Evolutionary conservation across 306 rosid species (phyloP), one percentile per base, ranked within the genome.

Genomic region (Adenanthera pavonina): DNA sequence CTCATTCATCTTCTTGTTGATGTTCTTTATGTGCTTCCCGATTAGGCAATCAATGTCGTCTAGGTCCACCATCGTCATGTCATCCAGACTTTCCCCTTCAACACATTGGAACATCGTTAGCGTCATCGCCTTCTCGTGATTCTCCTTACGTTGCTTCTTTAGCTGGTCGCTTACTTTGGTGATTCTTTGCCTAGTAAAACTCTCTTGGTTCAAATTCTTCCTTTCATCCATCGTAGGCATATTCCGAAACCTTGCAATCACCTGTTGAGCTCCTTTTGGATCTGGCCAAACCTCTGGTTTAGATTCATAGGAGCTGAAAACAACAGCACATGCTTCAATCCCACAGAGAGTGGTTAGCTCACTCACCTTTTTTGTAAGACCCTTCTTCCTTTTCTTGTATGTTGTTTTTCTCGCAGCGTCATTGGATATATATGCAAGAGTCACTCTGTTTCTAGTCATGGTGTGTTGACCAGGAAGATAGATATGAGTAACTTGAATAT

Each of bases 401-500:
- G 92, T 89, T 6, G 89, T 84, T 72, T 92, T 94, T 51, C 95
- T 84, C 33, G 91, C 84, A 0, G 87, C 51, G 38, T 78, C 87
- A 17, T 83, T 84, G 0, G 75, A 3, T 49, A 89, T 81, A 71
- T 74, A 92, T 1, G 86, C 82, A 4, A 89, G 87, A 5, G 85
- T 88, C 74, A 85, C 91, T 83, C 86, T 92, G 81, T 79, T 85
- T 72, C 93, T 85, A 0, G 92, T 81, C 97, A 90, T 93, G 57
- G 49, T 17, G 54, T 30, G 8, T 68, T 53, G 15, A 56, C 47
- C 0, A 14, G 2, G 34, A 53, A 67, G 25, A 78, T 80, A 36
- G 9, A 16, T 36, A 34, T 1, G 71, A 25, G 38, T 8, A 34
- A 61, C 48, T 57, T 40, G 19, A 13, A 41, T 38, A 10, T 74